Evolutionary conservation across 2,329 filamentous ascomycete genomes (phyloP).

Genomic region (Sodiomyces alkalinus): DNA sequence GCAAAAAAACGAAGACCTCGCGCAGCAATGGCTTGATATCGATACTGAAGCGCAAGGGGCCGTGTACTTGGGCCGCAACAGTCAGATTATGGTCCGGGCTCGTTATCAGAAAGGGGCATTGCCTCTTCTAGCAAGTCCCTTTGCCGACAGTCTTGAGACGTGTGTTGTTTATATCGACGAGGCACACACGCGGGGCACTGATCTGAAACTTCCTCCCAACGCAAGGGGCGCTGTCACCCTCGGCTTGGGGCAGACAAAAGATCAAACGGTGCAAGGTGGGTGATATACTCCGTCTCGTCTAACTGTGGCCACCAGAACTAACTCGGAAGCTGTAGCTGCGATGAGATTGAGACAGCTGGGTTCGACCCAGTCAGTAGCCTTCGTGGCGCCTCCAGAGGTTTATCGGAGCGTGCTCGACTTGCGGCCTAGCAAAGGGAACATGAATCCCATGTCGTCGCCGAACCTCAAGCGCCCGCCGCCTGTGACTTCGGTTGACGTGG

Average conservation of each 20-base stretch:
- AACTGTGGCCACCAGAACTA: no score
- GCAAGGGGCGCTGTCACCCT: constrained; percentile 39
- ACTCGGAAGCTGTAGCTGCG: constrained; percentile 27
- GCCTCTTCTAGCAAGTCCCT: constrained; percentile 37
- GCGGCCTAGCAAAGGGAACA: no score
- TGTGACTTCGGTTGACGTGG: no score
- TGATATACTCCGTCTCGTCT: no score
- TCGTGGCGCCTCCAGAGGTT: constrained; percentile 44
- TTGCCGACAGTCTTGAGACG: constrained; percentile 31
- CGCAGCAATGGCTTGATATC: constrained; percentile 30
- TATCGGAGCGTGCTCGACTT: constrained; percentile 43
- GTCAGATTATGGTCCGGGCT: constrained; percentile 30
- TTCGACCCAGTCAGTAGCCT: constrained; percentile 36
- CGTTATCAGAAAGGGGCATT: constrained; percentile 18
- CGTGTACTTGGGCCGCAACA: constrained; percentile 34
- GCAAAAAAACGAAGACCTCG: constrained; percentile 36
- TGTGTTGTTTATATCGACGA: constrained; percentile 47
- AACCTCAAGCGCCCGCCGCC: no score
- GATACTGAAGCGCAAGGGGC: constrained; percentile 30
- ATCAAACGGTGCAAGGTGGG: constrained; percentile 43
- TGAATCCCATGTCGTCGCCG: no score
- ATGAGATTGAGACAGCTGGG: constrained; percentile 48
- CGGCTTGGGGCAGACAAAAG: constrained; percentile 41
- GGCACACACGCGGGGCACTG: constrained; percentile 44
- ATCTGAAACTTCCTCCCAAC: constrained; percentile 34